Conservation (phyloP, 73 alveolate species). For the Paramecium bursaria region DNA sequence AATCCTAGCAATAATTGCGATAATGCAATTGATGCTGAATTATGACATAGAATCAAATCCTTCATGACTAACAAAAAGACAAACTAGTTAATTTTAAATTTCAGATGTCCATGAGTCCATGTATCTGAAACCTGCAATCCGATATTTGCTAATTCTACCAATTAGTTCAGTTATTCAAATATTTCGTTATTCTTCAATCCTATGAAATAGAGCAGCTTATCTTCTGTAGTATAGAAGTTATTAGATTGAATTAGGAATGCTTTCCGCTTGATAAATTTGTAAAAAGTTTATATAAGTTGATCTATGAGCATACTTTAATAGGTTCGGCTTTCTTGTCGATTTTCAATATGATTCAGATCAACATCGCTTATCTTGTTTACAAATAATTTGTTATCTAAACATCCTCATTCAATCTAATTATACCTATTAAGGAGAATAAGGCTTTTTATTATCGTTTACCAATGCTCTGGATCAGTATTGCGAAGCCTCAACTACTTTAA, state of each 20-base stretch:
- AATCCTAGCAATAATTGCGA: neutral
- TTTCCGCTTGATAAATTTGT: constrained; percentile 18
- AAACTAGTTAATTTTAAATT: constrained; percentile 16
- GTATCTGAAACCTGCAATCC: constrained; percentile 31
- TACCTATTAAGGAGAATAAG: constrained; percentile 55
- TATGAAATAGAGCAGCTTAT: constrained; percentile 1
- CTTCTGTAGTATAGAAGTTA: neutral
- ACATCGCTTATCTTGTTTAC: constrained; percentile 5
- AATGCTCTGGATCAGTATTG: constrained; percentile 34
- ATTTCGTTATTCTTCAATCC: neutral
- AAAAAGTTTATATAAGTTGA: constrained; percentile 28
- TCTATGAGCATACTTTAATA: constrained; percentile 9
- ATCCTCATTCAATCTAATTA: constrained; percentile 9
- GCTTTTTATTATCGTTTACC: constrained; percentile 30
- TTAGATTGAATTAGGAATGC: neutral
- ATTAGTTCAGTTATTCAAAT: neutral
- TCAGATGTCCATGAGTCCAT: constrained; percentile 15
- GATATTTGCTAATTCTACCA: constrained; percentile 21
- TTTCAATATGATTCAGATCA: constrained; percentile 20
- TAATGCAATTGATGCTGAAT: neutral
- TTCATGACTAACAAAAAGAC: constrained; percentile 1
- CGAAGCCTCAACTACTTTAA: constrained; percentile 11
- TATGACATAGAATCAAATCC: constrained; percentile 5
- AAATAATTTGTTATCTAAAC: constrained; percentile 15
- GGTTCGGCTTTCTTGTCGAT: constrained; percentile 1